phyloP scores from a whole-genome alignment of 2,329 filamentous ascomycete species.

The Thielaviopsis punctulata region DNA sequence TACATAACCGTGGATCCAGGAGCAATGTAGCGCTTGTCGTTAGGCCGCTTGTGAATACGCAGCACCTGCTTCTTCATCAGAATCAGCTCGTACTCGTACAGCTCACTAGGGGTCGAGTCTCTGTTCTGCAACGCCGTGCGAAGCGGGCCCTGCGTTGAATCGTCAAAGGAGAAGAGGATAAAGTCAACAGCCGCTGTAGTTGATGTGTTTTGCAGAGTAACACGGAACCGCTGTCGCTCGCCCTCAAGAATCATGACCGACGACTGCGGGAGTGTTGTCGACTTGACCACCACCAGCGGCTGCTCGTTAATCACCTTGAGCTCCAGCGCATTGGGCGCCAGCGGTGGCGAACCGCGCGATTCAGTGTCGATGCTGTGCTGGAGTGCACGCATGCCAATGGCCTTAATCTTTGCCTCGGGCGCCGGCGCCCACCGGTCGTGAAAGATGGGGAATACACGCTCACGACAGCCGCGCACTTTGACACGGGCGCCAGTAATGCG shows the following conservation, averaged over 20 bases:
- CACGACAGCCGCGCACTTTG: conserved; percentile 64
- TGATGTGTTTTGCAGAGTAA: conserved; percentile 68
- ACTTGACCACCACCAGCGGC: conserved; percentile 58
- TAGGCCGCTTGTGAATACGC: conserved; percentile 32
- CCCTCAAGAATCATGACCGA: conserved; percentile 88
- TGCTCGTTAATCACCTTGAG: conserved; percentile 66
- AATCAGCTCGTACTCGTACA: conserved; percentile 75
- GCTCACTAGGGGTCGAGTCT: conserved; percentile 58
- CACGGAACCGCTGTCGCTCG: conserved; percentile 58
- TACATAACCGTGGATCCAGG: conserved; percentile 54
- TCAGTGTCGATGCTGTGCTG: conserved; percentile 26
- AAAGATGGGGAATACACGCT: conserved; percentile 74
- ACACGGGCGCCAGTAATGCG: conserved; percentile 63
- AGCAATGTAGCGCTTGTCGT: conserved; percentile 41
- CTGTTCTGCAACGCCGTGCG: conserved; percentile 59
- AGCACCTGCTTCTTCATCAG: conserved; percentile 58
- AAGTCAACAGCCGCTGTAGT: conserved; percentile 58
- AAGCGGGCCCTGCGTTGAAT: conserved; percentile 65
- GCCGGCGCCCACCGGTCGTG: conserved; percentile 56
- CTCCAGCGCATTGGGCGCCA: conserved; percentile 34
- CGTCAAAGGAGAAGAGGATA: conserved; percentile 72
- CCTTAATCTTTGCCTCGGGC: conserved; percentile 57
- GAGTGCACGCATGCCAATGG: conserved; percentile 46
- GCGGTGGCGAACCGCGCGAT: conserved; percentile 22
- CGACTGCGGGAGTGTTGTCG: conserved; percentile 63